Evolutionary conservation across 331 rosid genomes (phyloP), one percentile per base, ranked within the genome.

Genomic region (Prunus yedoensis): DNA sequence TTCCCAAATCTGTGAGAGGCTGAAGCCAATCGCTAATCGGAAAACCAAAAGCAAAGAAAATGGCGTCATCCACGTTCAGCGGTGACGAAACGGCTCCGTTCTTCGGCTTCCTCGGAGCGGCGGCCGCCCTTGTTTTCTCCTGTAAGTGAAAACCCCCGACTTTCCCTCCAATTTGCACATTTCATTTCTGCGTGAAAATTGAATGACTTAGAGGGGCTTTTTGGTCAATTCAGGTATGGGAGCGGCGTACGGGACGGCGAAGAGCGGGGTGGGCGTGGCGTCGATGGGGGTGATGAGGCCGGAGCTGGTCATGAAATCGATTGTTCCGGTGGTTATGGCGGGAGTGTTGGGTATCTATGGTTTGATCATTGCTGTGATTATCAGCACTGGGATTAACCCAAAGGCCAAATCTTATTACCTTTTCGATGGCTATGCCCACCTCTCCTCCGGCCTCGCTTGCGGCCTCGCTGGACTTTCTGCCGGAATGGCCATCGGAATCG

Each of bases 241-340:
- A 54, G 91, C 93, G 65, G 96, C 93, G 16, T 90, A 90, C 52
- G 96, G 93, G 16, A 90, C 93, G 2, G 93, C 93, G 8, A 90
- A 90, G 81, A 90, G 93, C 21, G 93, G 93, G 0, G 96, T 90
- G 10, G 96, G 96, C 0, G 96, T 90, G 20, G 92, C 96, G 8
- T 90, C 92, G 13, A 90, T 90, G 92, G 96, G 92, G 5, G 91
- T 89, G 53, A 91, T 89, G 92, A 82, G 92, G 75, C 91, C 92
- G 3, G 91, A 87, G 74, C 87, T 87, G 25, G 92, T 89, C 9
- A 87, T 89, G 90, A 89, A 89, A 78, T 87, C 96, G 10, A 90
- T 90, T 16, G 92, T 86, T 9, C 96, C 96, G 11, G 96, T 90
- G 54, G 96, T 90, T 5, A 90, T 88, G 92, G 96, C 96, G 30